Percentiles rank a stretch among this genome's conserved stretches.
Evolutionary conservation across 2,329 filamentous ascomycete genomes (phyloP).

Genomic region (Ophiostoma quercus): DNA sequence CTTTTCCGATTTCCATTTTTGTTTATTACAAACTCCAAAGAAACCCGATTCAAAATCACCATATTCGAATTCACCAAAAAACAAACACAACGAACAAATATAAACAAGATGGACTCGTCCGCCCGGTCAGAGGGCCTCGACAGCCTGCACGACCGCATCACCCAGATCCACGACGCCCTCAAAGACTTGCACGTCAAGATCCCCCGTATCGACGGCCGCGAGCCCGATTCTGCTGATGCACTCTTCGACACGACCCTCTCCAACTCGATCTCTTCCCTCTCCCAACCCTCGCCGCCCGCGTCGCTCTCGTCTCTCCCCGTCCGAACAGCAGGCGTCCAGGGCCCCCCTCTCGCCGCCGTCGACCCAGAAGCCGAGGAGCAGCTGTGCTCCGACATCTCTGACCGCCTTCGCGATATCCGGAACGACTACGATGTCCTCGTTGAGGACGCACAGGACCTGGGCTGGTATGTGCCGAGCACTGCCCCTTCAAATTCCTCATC

Average conservation of each 20-base stretch:
- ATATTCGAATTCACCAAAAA: not conserved
- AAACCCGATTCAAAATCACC: no score
- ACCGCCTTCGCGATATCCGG: conserved; percentile 69
- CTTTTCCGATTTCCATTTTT: not conserved
- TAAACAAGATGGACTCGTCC: not conserved
- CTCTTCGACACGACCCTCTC: not conserved
- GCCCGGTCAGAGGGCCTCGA: conserved; percentile 39
- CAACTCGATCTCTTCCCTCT: not conserved
- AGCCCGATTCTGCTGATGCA: conserved; percentile 26
- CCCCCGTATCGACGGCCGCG: conserved; percentile 52
- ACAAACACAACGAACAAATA: not conserved
- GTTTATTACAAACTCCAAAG: not conserved
- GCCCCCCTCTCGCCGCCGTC: conserved; percentile 28
- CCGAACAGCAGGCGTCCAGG: not conserved
- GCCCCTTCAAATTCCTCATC: not conserved
- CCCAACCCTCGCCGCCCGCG: not conserved
- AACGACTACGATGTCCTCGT: conserved; percentile 76
- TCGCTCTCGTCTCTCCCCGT: not conserved
- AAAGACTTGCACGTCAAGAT: conserved; percentile 55
- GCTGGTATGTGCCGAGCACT: not conserved
- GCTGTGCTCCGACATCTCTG: conserved; percentile 73
- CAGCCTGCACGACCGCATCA: conserved; percentile 56
- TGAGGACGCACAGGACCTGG: conserved; percentile 71
- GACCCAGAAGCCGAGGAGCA: conserved; percentile 57
- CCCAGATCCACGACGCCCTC: conserved; percentile 56